Percentiles rank a stretch among this genome's conserved stretches.
phyloP scores from a whole-genome alignment of 1,284 basidiomycete genomes.

The Fomitopsis palustris region DNA sequence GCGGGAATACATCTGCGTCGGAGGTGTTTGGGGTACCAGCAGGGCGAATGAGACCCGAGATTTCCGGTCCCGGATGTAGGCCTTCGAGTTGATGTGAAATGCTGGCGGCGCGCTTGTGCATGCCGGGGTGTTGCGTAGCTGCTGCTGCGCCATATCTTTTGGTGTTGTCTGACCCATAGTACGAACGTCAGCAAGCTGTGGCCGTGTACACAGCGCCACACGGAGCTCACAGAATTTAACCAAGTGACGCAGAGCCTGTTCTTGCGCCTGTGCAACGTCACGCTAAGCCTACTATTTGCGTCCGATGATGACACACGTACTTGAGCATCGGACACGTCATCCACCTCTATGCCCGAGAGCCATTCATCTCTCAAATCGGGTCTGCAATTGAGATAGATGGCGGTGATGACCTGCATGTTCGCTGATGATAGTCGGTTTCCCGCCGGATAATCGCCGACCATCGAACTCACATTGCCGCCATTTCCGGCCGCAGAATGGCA shows the following conservation, averaged over 20 bases:
- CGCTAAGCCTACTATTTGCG: not conserved
- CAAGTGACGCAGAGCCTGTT: constrained; percentile 91
- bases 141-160: constrained; percentile 74
- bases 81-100: constrained; percentile 78
- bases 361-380: constrained; percentile 98
- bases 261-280: constrained; percentile 69
- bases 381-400: constrained; percentile 96
- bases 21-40: constrained; percentile 72
- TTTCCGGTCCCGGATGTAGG: constrained; percentile 69
- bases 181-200: not conserved
- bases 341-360: constrained; percentile 91
- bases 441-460: not conserved
- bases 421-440: constrained; percentile 43
- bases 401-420: constrained; percentile 99
- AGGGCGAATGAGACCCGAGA: constrained; percentile 70
- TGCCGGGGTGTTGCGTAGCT: constrained; percentile 45
- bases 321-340: constrained; percentile 84
- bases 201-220: not conserved
- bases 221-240: constrained; percentile 85
- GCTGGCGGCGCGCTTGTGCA: constrained; percentile 74
- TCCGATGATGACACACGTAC: constrained; percentile 32
- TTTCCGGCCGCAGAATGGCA: constrained; percentile 96
- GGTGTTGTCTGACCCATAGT: constrained; percentile 61
- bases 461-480: constrained; percentile 88
- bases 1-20: constrained; percentile 81